These are phyloP conservation scores for Ceratocystis cacaofunesta DNA, from an alignment of 2,329 filamentous ascomycete species.

Conservation along the genomic window DNA sequence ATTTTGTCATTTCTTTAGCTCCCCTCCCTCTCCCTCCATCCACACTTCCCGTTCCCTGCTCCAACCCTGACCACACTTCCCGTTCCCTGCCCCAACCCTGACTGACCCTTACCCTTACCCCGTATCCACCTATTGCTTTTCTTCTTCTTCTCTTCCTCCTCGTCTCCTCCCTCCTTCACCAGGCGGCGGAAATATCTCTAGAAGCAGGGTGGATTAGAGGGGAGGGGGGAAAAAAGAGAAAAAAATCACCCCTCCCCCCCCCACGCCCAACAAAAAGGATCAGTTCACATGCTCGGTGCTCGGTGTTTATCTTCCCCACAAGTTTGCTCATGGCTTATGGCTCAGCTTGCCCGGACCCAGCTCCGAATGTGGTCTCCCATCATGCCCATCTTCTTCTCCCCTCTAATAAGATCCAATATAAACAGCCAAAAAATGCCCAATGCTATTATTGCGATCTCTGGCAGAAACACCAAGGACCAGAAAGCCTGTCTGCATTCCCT, in stretches of 20 bases:
- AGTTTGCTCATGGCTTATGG: neutral
- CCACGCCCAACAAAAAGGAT: no score
- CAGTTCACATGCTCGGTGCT: no score
- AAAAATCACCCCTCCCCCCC: neutral
- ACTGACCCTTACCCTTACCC: neutral
- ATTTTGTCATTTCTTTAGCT: no score
- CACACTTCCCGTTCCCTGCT: neutral
- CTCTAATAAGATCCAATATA: no score
- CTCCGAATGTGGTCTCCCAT: neutral
- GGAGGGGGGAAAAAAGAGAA: neutral
- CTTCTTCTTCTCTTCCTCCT: neutral
- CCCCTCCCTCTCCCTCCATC: neutral
- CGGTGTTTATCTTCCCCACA: neutral
- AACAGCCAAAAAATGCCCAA: no score
- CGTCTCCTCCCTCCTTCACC: neutral
- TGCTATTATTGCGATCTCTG: no score
- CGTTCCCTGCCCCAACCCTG: neutral
- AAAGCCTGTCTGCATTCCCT: neutral
- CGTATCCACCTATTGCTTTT: neutral
- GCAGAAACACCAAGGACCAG: no score
- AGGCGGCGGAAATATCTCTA: neutral
- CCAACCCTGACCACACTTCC: neutral
- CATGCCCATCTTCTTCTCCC: no score
- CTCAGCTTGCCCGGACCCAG: no score
- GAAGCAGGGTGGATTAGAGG: no score